Conservation (phyloP, 2,329 filamentous ascomycete genomes). For the Xylariales sp. region DNA sequence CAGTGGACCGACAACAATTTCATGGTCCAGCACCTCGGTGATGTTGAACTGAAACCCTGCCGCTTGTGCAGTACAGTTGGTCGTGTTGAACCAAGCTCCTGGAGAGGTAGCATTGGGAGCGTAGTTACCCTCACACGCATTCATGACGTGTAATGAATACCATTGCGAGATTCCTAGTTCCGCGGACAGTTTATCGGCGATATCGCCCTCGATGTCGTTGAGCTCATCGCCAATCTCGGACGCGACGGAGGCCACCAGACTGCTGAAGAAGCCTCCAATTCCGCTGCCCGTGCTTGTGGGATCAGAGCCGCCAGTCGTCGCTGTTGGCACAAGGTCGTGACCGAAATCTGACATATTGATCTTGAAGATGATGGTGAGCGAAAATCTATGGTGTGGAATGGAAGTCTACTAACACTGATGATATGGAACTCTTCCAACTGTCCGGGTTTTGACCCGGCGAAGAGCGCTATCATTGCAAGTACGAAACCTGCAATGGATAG, state of each 20-base stretch:
- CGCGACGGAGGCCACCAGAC: constrained; percentile 22
- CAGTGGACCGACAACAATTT: constrained; percentile 41
- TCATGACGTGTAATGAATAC: constrained; percentile 48
- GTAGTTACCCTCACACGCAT: constrained; percentile 41
- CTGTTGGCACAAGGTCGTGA: constrained; percentile 29
- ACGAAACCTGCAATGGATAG: constrained; percentile 31
- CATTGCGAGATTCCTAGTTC: constrained; percentile 44
- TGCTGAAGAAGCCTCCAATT: constrained; percentile 16
- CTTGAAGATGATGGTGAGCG: constrained; percentile 28
- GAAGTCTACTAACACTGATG: constrained; percentile 33
- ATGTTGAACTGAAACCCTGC: constrained; percentile 40
- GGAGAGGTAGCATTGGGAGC: constrained; percentile 36
- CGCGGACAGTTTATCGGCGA: constrained; percentile 35
- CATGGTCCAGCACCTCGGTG: constrained; percentile 39
- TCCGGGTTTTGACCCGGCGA: constrained; percentile 32
- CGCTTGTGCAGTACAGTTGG: constrained; percentile 37
- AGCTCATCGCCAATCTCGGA: constrained; percentile 32
- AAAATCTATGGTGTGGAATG: background rate
- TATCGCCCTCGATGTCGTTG: constrained; percentile 34
- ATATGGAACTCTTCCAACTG: constrained; percentile 34
- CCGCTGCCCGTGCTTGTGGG: constrained; percentile 19
- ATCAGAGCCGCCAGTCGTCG: constrained; percentile 18
- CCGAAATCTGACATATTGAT: constrained; percentile 38
- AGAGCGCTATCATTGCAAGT: constrained; percentile 30
- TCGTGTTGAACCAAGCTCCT: constrained; percentile 35